Percentiles rank a stretch among this genome's conserved stretches.
phyloP scores from a whole-genome alignment of 805 yeast species.

The Sporopachydermia quercuum region DNA sequence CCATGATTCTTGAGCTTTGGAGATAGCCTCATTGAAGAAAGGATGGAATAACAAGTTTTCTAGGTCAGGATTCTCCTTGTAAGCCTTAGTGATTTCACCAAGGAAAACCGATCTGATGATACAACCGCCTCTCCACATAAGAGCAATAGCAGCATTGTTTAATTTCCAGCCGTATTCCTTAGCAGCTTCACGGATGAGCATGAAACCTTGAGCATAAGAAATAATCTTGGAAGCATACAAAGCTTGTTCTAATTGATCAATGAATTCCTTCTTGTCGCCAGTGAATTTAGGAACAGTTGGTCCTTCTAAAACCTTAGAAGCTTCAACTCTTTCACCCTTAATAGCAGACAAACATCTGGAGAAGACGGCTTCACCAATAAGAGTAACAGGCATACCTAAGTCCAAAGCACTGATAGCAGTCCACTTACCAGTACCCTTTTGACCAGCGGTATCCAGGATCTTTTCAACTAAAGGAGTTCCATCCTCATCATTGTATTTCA shows the following conservation, averaged over 20 bases:
- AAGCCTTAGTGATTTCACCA: constrained; percentile 93
- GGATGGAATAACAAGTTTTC: constrained; percentile 93
- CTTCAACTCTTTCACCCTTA: constrained; percentile 80
- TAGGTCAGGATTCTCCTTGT: constrained; percentile 81
- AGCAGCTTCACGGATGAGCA: constrained; percentile 97
- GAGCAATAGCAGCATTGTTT: constrained; percentile 95
- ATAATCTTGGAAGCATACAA: constrained; percentile 96
- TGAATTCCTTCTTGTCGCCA: constrained; percentile 67
- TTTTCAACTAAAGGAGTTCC: constrained; percentile 92
- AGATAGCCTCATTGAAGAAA: constrained; percentile 83
- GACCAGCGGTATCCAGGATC: constrained; percentile 94
- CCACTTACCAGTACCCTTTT: constrained; percentile 99
- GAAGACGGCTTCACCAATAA: constrained; percentile 97
- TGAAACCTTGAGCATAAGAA: constrained; percentile 98
- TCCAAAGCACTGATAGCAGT: constrained; percentile 96
- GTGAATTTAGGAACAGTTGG: constrained; percentile 54
- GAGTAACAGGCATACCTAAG: constrained; percentile 95
- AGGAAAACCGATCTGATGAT: constrained; percentile 97
- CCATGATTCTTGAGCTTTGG: constrained; percentile 94
- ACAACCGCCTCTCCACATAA: constrained; percentile 99
- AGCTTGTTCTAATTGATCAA: constrained; percentile 95
- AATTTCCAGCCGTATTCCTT: constrained; percentile 92
- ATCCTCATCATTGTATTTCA: constrained; percentile 77
- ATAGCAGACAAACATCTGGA: constrained; percentile 90
- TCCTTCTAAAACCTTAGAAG: constrained; percentile 66